Base-by-base conservation (phyloP, 2,329 filamentous ascomycete species). In the Cytospora leucostoma region DNA sequence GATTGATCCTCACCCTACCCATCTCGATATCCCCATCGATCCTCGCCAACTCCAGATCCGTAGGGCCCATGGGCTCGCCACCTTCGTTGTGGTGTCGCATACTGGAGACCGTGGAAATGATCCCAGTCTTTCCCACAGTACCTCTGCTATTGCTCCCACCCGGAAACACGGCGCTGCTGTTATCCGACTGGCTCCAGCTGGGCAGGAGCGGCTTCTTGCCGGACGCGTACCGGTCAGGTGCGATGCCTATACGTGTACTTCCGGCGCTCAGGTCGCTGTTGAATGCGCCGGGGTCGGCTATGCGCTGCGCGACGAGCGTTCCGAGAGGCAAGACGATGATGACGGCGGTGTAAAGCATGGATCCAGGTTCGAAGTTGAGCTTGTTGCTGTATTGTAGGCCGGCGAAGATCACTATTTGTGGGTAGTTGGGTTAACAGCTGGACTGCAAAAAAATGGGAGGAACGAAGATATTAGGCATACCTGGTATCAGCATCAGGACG, bases 401-500 rank as follows among this genome's bases (percentile, higher is more conserved):
- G 1, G 81, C 76, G 65, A 86, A 85, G 62, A 85, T 68, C 61
- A 80, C 82, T 85, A n/a, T 17, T 27, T 19, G 8, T 12, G 44
- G 8, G 12, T 6, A 17, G 21, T n/a, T 19, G 32, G 15, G 56
- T 65, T 44, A 67, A 62, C 19, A 21, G 17, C 17, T 19, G 38
- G 17, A 57, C 44, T 64, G 8, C 13, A 4, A 10, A 5, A 27
- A 3, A 57, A 17, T 13, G 15, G 4, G 47, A 12, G 15, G 59
- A 17, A 19, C 37, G 58, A n/a, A 13, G 50, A n/a, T 13, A 37
- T n/a, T 7, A 8, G 5, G 72, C 76, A 54, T 72, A 84, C 83
- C 79, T n/a, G 83, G 83, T 11, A 84, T 71, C 17, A 84, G 67
- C 84, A 86, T 85, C 60, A 86, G 73, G 1, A 84, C 67, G 12